Evolutionary conservation across 169 alveolate genomes (phyloP).

Genomic region (Plasmodium fragile): DNA sequence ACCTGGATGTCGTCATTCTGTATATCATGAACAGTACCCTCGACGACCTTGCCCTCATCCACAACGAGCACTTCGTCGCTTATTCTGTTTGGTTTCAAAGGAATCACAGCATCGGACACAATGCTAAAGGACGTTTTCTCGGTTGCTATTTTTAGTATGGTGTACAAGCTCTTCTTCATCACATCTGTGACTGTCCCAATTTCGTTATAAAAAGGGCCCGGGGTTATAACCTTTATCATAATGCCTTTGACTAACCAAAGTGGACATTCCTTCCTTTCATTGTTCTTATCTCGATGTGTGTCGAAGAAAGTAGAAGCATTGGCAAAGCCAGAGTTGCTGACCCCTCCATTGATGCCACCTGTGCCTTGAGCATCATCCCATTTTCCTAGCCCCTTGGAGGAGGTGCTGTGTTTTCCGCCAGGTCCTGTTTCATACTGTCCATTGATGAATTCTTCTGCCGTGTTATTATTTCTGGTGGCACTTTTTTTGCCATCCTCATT

Average conservation of each 20-base stretch:
- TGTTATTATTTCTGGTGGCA: neutral
- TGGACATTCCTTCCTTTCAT: neutral
- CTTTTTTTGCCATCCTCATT: neutral
- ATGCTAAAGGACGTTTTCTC: constrained; percentile 69
- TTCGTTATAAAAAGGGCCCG: constrained; percentile 70
- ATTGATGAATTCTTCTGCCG: neutral
- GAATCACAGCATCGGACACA: constrained; percentile 60
- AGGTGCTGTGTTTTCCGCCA: neutral
- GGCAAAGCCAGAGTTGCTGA: neutral
- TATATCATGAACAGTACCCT: constrained; percentile 36
- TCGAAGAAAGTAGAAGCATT: neutral
- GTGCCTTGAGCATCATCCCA: neutral
- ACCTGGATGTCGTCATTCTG: constrained; percentile 28
- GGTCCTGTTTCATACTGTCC: neutral
- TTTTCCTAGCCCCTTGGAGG: constrained; percentile 1
- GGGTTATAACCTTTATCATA: constrained; percentile 47
- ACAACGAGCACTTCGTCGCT: constrained; percentile 48
- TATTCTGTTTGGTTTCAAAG: constrained; percentile 43
- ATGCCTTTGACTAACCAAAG: constrained; percentile 51
- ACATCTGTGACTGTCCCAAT: constrained; percentile 52
- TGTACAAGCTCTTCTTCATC: constrained; percentile 27
- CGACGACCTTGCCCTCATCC: constrained; percentile 32
- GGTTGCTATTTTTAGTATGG: constrained; percentile 56
- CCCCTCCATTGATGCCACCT: neutral
- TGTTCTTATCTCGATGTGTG: neutral